Evolutionary conservation across 2,329 filamentous ascomycete genomes (phyloP).

Genomic region (Epichloe scottii): DNA sequence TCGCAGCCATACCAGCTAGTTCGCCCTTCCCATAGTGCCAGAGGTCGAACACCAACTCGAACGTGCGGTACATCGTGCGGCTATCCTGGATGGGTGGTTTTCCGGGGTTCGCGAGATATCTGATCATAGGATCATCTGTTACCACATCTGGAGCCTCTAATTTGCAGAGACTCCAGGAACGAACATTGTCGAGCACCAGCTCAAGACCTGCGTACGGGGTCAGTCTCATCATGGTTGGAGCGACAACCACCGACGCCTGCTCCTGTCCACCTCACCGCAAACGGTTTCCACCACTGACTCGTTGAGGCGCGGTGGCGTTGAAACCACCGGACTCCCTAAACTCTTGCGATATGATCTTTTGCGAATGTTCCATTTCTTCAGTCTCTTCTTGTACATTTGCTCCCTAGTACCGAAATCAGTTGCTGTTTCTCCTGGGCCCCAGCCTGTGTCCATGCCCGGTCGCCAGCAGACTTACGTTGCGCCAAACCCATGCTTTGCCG

Average conservation of each 20-base stretch:
- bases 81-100: slow-evolving; percentile 25
- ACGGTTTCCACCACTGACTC: slow-evolving; percentile 1
- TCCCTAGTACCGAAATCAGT: slow-evolving; percentile 13
- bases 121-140: slow-evolving; percentile 25
- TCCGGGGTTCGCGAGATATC: slow-evolving; percentile 22
- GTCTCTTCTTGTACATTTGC: slow-evolving; percentile 28
- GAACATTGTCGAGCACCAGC: slow-evolving; percentile 20
- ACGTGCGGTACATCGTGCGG: slow-evolving; percentile 27
- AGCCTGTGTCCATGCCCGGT: no score
- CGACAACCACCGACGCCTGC: slow-evolving; percentile 10
- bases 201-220: slow-evolving; percentile 19
- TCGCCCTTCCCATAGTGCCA: slow-evolving; percentile 23
- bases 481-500: slow-evolving; percentile 21
- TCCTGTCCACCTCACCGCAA: neutral
- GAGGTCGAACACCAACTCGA: slow-evolving; percentile 25
- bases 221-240: slow-evolving; percentile 11
- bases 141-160: slow-evolving; percentile 16
- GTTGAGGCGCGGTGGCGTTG: slow-evolving; percentile 3
- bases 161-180: slow-evolving; percentile 23
- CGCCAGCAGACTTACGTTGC: slow-evolving; percentile 21
- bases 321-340: neutral
- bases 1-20: slow-evolving; percentile 24
- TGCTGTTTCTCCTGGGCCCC: neutral
- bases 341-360: slow-evolving; percentile 23
- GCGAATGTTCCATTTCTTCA: slow-evolving; percentile 26